Conservation (phyloP, 331 rosid genomes). For the Malus hybrid region DNA sequence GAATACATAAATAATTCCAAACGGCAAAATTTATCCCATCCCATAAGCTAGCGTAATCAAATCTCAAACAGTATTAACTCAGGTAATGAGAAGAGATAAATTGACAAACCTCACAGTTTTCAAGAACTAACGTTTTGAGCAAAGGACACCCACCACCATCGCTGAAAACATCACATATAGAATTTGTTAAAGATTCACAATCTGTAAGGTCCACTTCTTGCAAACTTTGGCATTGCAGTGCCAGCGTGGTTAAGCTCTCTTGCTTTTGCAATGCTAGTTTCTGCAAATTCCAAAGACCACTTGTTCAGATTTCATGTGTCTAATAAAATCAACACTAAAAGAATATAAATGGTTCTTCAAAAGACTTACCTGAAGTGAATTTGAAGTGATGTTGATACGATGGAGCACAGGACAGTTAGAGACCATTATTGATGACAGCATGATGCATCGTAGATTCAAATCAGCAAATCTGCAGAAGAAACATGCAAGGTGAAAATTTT, state of each 20-base stretch:
- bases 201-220: conserved; percentile 97
- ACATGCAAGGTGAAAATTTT: background rate
- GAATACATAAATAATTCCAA: background rate
- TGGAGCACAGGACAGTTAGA: conserved; percentile 87
- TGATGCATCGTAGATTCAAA: conserved; percentile 57
- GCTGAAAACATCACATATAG: conserved; percentile 82
- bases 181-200: conserved; percentile 82
- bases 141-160: conserved; percentile 92
- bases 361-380: conserved; percentile 67
- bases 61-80: background rate
- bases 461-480: conserved; percentile 60
- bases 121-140: conserved; percentile 79
- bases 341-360: background rate
- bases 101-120: conserved; percentile 84
- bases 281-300: conserved; percentile 49
- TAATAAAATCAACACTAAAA: background rate
- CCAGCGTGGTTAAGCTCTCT: conserved; percentile 68
- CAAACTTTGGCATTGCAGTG: conserved; percentile 75
- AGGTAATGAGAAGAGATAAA: background rate
- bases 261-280: conserved; percentile 86
- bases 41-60: background rate
- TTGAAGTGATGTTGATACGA: conserved; percentile 81
- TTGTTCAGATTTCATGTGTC: conserved; percentile 7
- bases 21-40: background rate
- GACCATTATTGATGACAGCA: conserved; percentile 68